Conservation (phyloP, 164 flowering plant genomes). For the Amborella trichopoda region DNA sequence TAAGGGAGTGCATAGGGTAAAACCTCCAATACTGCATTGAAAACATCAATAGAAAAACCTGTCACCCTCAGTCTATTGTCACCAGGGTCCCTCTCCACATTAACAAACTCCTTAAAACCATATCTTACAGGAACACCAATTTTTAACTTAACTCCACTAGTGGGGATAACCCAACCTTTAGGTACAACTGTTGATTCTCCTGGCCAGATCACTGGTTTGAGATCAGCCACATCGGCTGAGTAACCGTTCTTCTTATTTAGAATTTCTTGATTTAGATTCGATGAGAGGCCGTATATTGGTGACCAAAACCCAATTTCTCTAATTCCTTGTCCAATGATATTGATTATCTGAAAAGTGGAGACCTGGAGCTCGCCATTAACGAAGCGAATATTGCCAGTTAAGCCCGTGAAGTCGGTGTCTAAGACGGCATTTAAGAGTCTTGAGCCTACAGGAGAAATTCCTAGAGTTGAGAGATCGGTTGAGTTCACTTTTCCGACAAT, state of each 20-base stretch:
- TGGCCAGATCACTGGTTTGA: slow-evolving; percentile 17
- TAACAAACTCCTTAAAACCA: slow-evolving; percentile 14
- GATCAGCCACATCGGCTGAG: background rate
- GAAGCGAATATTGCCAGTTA: slow-evolving; percentile 17
- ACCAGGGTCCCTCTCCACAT: slow-evolving; percentile 5
- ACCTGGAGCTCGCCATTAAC: slow-evolving; percentile 6
- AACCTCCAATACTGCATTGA: slow-evolving; percentile 7
- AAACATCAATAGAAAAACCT: slow-evolving; percentile 20
- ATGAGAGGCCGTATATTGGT: slow-evolving; percentile 4
- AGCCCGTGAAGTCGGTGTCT: slow-evolving; percentile 14
- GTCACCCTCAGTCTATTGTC: slow-evolving; percentile 3
- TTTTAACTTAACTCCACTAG: slow-evolving; percentile 14
- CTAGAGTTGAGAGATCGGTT: slow-evolving; percentile 13
- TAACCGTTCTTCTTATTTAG: background rate
- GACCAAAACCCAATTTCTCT: slow-evolving; percentile 14
- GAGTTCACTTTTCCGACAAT: background rate
- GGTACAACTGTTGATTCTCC: slow-evolving; percentile 11
- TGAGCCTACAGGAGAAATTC: slow-evolving; percentile 13
- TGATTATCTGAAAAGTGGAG: slow-evolving; percentile 8
- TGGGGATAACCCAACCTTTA: slow-evolving; percentile 21
- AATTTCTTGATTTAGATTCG: background rate
- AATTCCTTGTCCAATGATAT: slow-evolving; percentile 13
- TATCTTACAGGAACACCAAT: slow-evolving; percentile 25
- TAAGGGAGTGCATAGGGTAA: slow-evolving; percentile 14
- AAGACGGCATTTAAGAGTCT: slow-evolving; percentile 11